Evolutionary conservation across 2,329 filamentous ascomycete species (phyloP).

Genomic region (Aphanoascus verrucosus): DNA sequence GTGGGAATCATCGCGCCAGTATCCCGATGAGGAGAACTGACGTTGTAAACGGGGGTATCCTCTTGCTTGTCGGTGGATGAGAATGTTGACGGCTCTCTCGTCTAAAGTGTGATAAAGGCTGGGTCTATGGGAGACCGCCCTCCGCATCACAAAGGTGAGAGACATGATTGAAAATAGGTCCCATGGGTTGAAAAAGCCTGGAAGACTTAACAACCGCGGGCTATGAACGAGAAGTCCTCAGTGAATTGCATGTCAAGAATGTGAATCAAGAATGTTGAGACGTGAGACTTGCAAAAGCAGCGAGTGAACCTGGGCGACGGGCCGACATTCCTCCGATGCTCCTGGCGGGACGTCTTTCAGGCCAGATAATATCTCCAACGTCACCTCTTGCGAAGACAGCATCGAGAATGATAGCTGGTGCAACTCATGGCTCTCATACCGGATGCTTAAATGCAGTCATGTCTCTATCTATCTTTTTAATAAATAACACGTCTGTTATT

Average conservation of each 20-base stretch:
- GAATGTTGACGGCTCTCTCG: neutral
- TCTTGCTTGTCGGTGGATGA: neutral
- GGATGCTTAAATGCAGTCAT: neutral
- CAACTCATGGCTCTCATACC: neutral
- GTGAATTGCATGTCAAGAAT: neutral
- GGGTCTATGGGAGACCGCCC: slow-evolving; percentile 3
- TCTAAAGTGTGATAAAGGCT: neutral
- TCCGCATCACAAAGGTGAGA: slow-evolving; percentile 5
- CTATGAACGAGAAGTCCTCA: neutral
- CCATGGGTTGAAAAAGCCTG: neutral
- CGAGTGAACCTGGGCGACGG: neutral
- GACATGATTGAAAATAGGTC: neutral
- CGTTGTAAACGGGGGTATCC: slow-evolving; percentile 7
- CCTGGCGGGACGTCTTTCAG: neutral
- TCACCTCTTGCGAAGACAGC: neutral
- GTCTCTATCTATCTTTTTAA: neutral
- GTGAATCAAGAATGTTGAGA: neutral
- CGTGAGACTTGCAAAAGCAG: neutral
- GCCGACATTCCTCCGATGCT: neutral
- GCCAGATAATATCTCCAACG: neutral
- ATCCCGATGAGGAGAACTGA: slow-evolving; percentile 33
- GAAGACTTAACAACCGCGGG: neutral
- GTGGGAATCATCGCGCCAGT: slow-evolving; percentile 30
- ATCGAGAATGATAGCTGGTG: neutral
- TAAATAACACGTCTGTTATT: neutral